Base-by-base conservation (phyloP, 2,329 filamentous ascomycete genomes). In the Alternaria postmessia region DNA sequence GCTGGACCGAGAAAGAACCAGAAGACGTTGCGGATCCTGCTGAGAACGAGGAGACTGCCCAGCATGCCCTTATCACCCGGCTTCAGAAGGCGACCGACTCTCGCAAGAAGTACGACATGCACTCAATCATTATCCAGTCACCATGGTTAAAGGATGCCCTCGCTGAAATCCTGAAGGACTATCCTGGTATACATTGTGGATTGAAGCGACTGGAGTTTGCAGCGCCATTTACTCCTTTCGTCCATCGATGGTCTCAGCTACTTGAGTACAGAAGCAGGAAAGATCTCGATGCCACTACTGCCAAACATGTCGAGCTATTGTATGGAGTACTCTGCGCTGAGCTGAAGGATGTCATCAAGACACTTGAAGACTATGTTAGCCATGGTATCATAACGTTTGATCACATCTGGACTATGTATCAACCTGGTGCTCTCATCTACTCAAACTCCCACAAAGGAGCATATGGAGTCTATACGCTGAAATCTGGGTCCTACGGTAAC, bases 41-140 rank as follows among this genome's bases (percentile, higher is more conserved):
- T 5, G 88, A 90, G 70, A 86, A 88, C 63, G 83, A 84, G 26
- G 82, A 87, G 65, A 89, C 86, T 2, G 83, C 84, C 44, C 86
- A 85, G 61, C 89, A 84, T 65, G 87, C 88, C 3, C 55, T 74
- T 16, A 65, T 73, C 24, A 68, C 64, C 7, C 67, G 70, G 3
- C 65, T 89, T 67, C 78, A 81, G 57, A 71, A 72, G 38, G 63
- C 68, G 28, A 59, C 71, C 20, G 84, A 89, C 69, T 85, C 85
- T 26, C 83, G 85, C 57, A 89, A 88, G 73, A 86, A 85, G 46
- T 83, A 89, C 32, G 79, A 85, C 54, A 82, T 89, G 24, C 82
- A 90, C 68, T 88, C 86, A 47, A 85, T 91, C 59, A 82, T 89
- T 44, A 78, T 91, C 6, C 88, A 91, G 74, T 88, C 85, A 20